Base-by-base conservation (phyloP, 148 eudicot genomes). In the Chenopodium berlandieri region DNA sequence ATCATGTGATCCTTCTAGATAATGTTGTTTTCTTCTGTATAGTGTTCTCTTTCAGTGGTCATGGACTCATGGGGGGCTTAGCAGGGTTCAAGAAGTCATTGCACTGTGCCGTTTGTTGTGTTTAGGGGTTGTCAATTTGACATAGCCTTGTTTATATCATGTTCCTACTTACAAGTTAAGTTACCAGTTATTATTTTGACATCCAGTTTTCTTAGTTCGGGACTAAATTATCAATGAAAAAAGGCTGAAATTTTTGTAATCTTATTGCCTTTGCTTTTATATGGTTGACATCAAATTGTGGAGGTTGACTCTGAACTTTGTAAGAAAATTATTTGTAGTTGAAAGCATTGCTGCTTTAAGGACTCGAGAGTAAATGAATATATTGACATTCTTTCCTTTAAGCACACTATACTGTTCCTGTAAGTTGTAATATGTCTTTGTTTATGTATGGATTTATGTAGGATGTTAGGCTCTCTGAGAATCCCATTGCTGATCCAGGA, bases 391-490 rank as follows among this genome's bases (percentile, higher is more conserved):
- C 19, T 25, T 81, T 25, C 14, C 16, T 31, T 65, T 14, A 58
- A 30, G 1, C 9, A 16, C 63, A 23, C 31, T 16, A 17, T 17
- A 56, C 30, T 71, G 50, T 47, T 60, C 47, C 66, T 58, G 40
- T 27, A 14, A 30, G 22, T 48, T 65, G 10, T 78, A 3, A 31
- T 34, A 1, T 22, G 56, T 71, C 69, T 66, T 76, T 46, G 13
- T 83, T 81, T 11, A 4, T n/a, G 23, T 76, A 1, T 79, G 77
- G 68, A 65, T 47, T 50, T 44, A 44, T 60, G 47, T 62, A 96
- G 99, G 98, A 96, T 79, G 82, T 88, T 78, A 89, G 99, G 90
- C 89, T 94, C 56, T 89, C 94, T 50, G 98, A 90, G 50, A 96
- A 96, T 89, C 98, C 95, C 85, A 70, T 91, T 44, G 87, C 91